Conservation (phyloP, 306 rosid genomes). For the Prunus salicina region DNA sequence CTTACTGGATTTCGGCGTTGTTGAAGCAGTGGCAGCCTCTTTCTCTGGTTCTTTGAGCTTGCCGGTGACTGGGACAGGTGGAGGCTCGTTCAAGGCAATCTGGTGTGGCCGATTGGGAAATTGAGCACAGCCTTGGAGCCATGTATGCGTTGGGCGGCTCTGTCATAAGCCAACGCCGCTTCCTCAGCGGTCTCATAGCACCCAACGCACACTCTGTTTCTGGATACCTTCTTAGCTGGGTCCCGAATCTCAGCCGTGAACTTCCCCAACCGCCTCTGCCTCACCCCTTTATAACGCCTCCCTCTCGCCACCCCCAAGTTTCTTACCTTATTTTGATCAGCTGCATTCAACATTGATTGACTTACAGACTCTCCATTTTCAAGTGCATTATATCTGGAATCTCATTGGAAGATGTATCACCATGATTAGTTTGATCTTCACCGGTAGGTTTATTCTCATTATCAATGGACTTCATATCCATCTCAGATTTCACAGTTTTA, state of each 20-base stretch:
- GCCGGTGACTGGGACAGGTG: slow-evolving; percentile 42
- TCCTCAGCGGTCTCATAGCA: slow-evolving; percentile 58
- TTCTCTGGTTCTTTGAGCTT: slow-evolving; percentile 26
- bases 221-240: slow-evolving; percentile 39
- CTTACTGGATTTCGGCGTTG: slow-evolving; percentile 4
- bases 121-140: slow-evolving; percentile 61
- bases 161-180: slow-evolving; percentile 60
- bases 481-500: slow-evolving; percentile 42
- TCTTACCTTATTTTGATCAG: background rate
- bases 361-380: slow-evolving; percentile 48
- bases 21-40: background rate
- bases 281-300: slow-evolving; percentile 48
- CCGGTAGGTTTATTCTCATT: slow-evolving; percentile 25
- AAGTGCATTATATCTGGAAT: slow-evolving; percentile 25
- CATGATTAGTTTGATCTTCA: slow-evolving; percentile 32
- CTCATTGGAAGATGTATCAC: slow-evolving; percentile 19
- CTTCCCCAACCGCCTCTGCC: slow-evolving; percentile 55
- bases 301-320: slow-evolving; percentile 8
- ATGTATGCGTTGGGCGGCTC: slow-evolving; percentile 50
- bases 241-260: slow-evolving; percentile 61
- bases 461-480: slow-evolving; percentile 37
- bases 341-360: slow-evolving; percentile 46
- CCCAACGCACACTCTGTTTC: slow-evolving; percentile 56
- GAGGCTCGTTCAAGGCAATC: slow-evolving; percentile 45
- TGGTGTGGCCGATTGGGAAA: slow-evolving; percentile 37